These are phyloP conservation scores for Pelargonium myrrhifolium DNA, from an alignment of 441 rosid species.

Conservation along the genomic window DNA sequence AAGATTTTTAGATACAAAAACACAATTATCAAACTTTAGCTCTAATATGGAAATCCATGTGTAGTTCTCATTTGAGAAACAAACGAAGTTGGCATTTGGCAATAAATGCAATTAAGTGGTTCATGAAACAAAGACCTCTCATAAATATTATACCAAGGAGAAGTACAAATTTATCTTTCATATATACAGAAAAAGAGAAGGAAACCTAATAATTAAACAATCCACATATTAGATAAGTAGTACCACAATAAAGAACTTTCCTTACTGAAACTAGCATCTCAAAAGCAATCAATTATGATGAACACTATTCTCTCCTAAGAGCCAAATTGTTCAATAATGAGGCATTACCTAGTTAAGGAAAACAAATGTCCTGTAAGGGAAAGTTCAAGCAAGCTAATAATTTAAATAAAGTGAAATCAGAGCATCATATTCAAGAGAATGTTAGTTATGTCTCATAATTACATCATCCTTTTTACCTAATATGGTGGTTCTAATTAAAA, in stretches of 20 bases:
- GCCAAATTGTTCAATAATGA: not conserved
- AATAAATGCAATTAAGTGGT: not conserved
- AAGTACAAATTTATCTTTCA: not conserved
- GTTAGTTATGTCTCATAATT: too few species aligned
- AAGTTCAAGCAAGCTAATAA: conserved; percentile 10
- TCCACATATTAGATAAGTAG: not conserved
- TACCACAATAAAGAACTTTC: not conserved
- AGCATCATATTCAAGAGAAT: too few species aligned
- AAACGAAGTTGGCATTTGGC: not conserved
- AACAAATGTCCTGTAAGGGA: not conserved
- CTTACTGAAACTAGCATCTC: not conserved
- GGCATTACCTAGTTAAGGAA: not conserved
- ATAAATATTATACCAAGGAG: not conserved
- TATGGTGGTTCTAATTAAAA: too few species aligned
- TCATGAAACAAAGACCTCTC: not conserved
- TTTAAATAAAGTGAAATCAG: not conserved
- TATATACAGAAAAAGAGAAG: not conserved
- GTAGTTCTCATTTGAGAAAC: not conserved
- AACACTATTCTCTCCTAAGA: not conserved
- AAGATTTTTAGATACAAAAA: not conserved
- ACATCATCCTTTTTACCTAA: too few species aligned
- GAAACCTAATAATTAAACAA: not conserved
- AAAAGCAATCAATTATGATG: not conserved
- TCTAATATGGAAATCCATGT: not conserved
- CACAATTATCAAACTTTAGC: not conserved